phyloP scores from a whole-genome alignment of 2,329 filamentous ascomycete genomes.

The Corynespora cassiicola region DNA sequence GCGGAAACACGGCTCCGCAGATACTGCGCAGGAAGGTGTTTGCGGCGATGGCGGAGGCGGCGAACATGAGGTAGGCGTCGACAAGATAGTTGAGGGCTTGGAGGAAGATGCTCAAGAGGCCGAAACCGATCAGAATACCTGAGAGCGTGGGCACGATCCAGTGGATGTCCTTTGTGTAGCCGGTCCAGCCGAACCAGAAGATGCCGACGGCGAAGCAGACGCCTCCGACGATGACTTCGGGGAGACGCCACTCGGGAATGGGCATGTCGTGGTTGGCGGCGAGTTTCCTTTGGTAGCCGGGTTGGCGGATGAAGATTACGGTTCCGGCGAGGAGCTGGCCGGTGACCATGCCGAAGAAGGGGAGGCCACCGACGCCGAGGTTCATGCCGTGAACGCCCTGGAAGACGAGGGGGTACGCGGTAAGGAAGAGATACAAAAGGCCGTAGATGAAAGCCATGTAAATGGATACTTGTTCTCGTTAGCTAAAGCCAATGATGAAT shows the following conservation, averaged over 20 bases:
- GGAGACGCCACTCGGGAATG: constrained; percentile 64
- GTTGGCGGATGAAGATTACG: constrained; percentile 69
- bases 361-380: constrained; percentile 74
- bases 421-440: constrained; percentile 84
- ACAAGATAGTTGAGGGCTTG: constrained; percentile 67
- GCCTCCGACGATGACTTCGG: constrained; percentile 61
- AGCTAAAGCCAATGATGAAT: neutral
- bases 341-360: constrained; percentile 84
- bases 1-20: constrained; percentile 59
- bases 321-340: constrained; percentile 74
- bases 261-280: constrained; percentile 57
- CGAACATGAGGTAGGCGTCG: constrained; percentile 64
- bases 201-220: constrained; percentile 49
- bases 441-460: constrained; percentile 61
- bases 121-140: constrained; percentile 63
- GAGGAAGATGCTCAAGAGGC: constrained; percentile 64
- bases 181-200: constrained; percentile 51
- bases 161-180: constrained; percentile 52
- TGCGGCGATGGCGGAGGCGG: constrained; percentile 62
- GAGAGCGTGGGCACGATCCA: constrained; percentile 50
- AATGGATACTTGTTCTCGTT: constrained; percentile 53
- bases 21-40: constrained; percentile 62
- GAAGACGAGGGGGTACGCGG: constrained; percentile 84
- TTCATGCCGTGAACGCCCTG: constrained; percentile 73
- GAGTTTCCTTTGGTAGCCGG: constrained; percentile 66